Evolutionary conservation across 2,329 filamentous ascomycete species (phyloP).

Genomic region (Aspergillus pseudoviridinutans): DNA sequence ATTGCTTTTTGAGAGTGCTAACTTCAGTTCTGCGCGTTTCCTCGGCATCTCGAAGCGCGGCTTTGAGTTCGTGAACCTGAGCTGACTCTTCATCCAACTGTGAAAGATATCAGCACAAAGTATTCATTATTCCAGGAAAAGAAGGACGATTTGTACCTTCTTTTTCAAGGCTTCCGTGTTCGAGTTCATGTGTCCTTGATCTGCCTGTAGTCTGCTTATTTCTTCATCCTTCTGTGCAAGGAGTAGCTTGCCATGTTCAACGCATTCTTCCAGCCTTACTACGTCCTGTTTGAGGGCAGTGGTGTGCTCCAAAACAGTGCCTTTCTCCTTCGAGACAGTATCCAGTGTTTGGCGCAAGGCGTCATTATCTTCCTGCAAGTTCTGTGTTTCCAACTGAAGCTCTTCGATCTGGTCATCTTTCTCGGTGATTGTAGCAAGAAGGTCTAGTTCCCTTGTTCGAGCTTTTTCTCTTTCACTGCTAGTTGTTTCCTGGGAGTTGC

Average conservation of each 20-base stretch:
- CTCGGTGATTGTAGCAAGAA: constrained; percentile 40
- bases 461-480: constrained; percentile 24
- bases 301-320: constrained; percentile 17
- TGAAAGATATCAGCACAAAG: constrained; percentile 5
- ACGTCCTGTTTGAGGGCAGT: constrained; percentile 25
- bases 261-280: constrained; percentile 13
- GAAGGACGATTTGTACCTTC: constrained; percentile 20
- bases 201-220: constrained; percentile 18
- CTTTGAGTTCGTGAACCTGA: constrained; percentile 18
- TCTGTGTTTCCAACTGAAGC: constrained; percentile 33
- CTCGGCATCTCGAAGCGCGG: constrained; percentile 18
- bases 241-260: constrained; percentile 19
- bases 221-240: constrained; percentile 23
- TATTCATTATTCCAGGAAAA: background rate
- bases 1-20: constrained; percentile 17
- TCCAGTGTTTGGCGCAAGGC: constrained; percentile 19
- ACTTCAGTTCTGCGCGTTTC: constrained; percentile 17
- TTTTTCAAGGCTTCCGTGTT: constrained; percentile 14
- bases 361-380: constrained; percentile 19
- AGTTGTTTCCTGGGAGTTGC: constrained; percentile 27
- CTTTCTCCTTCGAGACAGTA: constrained; percentile 20
- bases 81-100: constrained; percentile 23
- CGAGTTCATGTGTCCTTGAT: constrained; percentile 17
- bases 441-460: constrained; percentile 39
- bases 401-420: constrained; percentile 45